These are phyloP conservation scores for Moelleriella libera DNA, from an alignment of 2,329 filamentous ascomycete species.

Conservation along the genomic window DNA sequence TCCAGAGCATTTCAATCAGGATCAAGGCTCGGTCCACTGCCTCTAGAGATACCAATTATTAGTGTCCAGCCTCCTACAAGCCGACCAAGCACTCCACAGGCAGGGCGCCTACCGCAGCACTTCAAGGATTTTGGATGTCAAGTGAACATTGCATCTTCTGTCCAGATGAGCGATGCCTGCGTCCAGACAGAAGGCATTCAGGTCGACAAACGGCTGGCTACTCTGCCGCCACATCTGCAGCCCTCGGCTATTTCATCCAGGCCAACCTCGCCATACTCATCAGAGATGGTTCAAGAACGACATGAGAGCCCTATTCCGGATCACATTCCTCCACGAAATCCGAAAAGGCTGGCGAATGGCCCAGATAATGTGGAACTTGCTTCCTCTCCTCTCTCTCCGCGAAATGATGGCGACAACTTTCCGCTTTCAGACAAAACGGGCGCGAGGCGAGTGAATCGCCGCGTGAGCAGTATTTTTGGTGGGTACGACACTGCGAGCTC, in stretches of 20 bases:
- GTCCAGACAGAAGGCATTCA: conserved; percentile 87
- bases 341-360: conserved; percentile 35
- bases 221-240: conserved; percentile 63
- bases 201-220: conserved; percentile 62
- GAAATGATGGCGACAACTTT: conserved; percentile 51
- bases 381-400: conserved; percentile 28
- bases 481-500: conserved; percentile 65
- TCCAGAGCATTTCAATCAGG: too few relatives aligned
- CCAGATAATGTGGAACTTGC: conserved; percentile 32
- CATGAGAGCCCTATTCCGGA: conserved; percentile 37
- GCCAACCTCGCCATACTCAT: conserved; percentile 37
- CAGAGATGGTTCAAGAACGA: conserved; percentile 6
- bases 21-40: conserved; percentile 9
- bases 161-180: conserved; percentile 17
- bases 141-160: conserved; percentile 30
- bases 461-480: conserved; percentile 75
- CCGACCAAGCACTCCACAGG: conserved; percentile 63
- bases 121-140: conserved; percentile 76
- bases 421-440: conserved; percentile 44
- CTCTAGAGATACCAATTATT: conserved; percentile 64
- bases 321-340: conserved; percentile 44
- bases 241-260: conserved; percentile 59
- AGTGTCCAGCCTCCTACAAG: conserved; percentile 81
- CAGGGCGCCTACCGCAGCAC: conserved; percentile 64
- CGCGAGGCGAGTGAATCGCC: conserved; percentile 52